phyloP scores from a whole-genome alignment of 2,329 filamentous ascomycete species.

The Paecilomyces sp. region DNA sequence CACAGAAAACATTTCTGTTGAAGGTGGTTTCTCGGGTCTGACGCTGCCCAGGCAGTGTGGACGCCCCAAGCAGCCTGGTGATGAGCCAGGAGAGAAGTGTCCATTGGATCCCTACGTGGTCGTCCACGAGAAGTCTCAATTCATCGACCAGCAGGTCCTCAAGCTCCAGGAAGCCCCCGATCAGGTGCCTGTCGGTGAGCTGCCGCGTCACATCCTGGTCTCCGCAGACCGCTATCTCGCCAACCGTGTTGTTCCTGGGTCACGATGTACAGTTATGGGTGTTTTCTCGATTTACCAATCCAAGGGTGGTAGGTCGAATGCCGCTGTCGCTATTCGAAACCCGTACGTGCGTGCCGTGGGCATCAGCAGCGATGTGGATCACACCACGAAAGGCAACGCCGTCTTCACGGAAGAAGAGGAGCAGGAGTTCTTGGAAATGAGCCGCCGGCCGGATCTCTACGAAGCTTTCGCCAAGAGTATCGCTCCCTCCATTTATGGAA shows the following conservation, averaged over 20 bases:
- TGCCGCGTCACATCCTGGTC: conserved; percentile 89
- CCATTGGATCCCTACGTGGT: conserved; percentile 95
- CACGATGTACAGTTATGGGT: conserved; percentile 89
- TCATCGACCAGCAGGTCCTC: conserved; percentile 96
- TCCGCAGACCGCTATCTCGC: conserved; percentile 95
- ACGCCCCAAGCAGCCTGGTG: conserved; percentile 51
- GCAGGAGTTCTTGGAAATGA: conserved; percentile 90
- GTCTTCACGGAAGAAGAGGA: conserved; percentile 93
- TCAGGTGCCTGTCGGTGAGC: conserved; percentile 91
- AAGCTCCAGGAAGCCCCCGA: conserved; percentile 97
- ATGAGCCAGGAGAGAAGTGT: conserved; percentile 67
- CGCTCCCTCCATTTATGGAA: conserved; percentile 95
- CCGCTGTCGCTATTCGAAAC: conserved; percentile 89
- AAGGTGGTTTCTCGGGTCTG: conserved; percentile 81
- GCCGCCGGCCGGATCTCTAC: conserved; percentile 85
- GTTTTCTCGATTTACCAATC: conserved; percentile 97
- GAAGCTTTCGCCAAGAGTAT: conserved; percentile 85
- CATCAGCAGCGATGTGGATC: conserved; percentile 82
- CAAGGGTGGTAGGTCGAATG: conserved; percentile 75
- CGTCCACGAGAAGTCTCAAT: conserved; percentile 84
- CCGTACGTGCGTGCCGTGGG: conserved; percentile 91
- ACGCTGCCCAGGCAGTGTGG: conserved; percentile 75
- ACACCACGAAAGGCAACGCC: conserved; percentile 75
- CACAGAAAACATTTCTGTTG: conserved; percentile 61
- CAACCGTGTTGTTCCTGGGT: conserved; percentile 91